Percentiles rank a stretch among this genome's conserved stretches.
These are phyloP conservation scores for Teunomyces atbi DNA, from an alignment of 805 yeast genomes.

Conservation along the genomic window DNA sequence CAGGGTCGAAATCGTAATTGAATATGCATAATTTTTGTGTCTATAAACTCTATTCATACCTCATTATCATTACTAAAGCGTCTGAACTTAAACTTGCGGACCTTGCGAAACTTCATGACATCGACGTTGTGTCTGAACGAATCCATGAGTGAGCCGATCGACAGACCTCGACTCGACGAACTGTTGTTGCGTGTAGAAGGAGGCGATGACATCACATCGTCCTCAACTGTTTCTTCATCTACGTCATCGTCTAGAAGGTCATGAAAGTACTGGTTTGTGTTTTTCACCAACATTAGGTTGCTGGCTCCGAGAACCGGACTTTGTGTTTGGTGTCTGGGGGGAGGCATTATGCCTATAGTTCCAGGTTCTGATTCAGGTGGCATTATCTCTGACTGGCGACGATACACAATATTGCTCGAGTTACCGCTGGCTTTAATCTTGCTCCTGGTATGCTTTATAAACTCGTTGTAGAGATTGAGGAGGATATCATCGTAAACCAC, in stretches of 20 bases:
- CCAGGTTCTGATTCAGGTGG: slow-evolving; percentile 15
- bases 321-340: background rate
- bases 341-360: background rate
- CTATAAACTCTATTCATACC: slow-evolving; percentile 1
- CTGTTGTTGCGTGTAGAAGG: slow-evolving; percentile 4
- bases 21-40: background rate
- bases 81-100: slow-evolving; percentile 30
- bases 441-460: slow-evolving; percentile 19
- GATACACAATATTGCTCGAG: slow-evolving; percentile 3
- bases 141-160: slow-evolving; percentile 32
- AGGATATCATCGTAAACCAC: slow-evolving; percentile 26
- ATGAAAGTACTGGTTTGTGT: slow-evolving; percentile 1
- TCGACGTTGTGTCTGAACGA: slow-evolving; percentile 23
- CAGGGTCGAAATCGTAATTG: background rate
- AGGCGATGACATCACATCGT: background rate
- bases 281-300: background rate
- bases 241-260: background rate
- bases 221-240: background rate
- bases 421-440: slow-evolving; percentile 1
- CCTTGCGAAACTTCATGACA: slow-evolving; percentile 25
- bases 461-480: slow-evolving; percentile 33
- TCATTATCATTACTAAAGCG: slow-evolving; percentile 24
- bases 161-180: slow-evolving; percentile 25
- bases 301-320: background rate
- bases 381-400: slow-evolving; percentile 20